Evolutionary conservation across 768 basidiomycete species (phyloP).

Genomic region (Pisolithus microcarpus): DNA sequence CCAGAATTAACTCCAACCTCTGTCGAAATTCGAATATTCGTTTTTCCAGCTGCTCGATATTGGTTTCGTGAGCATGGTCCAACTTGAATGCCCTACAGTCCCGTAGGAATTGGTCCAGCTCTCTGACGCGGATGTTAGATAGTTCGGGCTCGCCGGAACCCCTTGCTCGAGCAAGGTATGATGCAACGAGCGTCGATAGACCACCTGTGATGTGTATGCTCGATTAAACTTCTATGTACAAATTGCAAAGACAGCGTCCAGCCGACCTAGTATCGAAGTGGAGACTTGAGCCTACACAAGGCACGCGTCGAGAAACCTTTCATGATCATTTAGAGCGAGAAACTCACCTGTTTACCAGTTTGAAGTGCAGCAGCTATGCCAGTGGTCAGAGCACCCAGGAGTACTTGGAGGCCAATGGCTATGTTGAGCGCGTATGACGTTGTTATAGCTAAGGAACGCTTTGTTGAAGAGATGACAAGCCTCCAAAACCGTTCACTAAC

Average conservation of each 20-base stretch:
- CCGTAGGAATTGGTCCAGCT: conserved; percentile 61
- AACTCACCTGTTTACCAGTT: conserved; percentile 34
- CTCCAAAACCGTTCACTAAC: conserved; percentile 10
- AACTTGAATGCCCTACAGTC: conserved; percentile 51
- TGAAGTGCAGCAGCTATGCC: conserved; percentile 47
- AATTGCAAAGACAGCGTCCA: background rate
- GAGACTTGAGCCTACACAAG: conserved; percentile 29
- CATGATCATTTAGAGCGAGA: background rate
- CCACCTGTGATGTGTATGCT: conserved; percentile 36
- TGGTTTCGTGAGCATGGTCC: conserved; percentile 42
- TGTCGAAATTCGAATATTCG: conserved; percentile 11
- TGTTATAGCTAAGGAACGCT: conserved; percentile 19
- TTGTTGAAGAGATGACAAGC: conserved; percentile 8
- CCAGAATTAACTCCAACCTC: conserved; percentile 24
- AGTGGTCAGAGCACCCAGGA: conserved; percentile 61
- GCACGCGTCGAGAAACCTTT: background rate
- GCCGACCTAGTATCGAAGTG: conserved; percentile 34
- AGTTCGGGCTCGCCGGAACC: conserved; percentile 66
- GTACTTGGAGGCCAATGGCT: conserved; percentile 57
- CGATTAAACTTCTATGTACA: background rate
- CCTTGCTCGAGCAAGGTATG: conserved; percentile 63
- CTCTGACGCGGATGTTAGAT: conserved; percentile 48
- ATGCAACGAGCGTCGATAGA: conserved; percentile 59
- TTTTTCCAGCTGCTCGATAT: conserved; percentile 5
- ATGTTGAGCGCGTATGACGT: conserved; percentile 32